Base-by-base conservation (phyloP, 805 yeast genomes). In the Millerozyma miso region DNA sequence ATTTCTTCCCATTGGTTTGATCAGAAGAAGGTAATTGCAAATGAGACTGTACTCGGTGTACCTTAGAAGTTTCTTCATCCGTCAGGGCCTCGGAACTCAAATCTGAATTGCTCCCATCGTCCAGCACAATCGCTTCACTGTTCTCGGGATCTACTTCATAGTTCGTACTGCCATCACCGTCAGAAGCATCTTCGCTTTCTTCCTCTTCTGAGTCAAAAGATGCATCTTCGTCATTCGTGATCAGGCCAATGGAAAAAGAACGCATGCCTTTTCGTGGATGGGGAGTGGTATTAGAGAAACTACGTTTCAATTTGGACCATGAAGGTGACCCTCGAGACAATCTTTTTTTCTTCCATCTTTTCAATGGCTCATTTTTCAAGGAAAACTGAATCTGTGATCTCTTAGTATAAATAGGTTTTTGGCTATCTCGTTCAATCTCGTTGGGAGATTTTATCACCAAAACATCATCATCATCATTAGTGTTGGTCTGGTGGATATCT, bases 401-500 rank as follows among this genome's bases (percentile, higher is more conserved):
- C 26, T 52, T 61, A 23, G 65, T 69, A 45, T 48, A 69, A 19
- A 70, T 69, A 2, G 73, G 72, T 16, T 56, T 55, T 38, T 59
- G 55, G 7, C 49, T 49, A 41, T 57, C 60, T 13, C 63, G 55
- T 52, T 75, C 85, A 46, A 85, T 69, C 52, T 84, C 95, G 15
- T 83, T 77, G 1, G 98, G 96, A 0, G 93, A 83, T 46, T 76
- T 76, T 35, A 89, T 83, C 5, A 83, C 79, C 31, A 88, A 62
- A 1, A 91, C 89, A 3, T 91, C 95, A 31, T 82, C 79, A 31
- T 80, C 83, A 31, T 74, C 78, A 23, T 46, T 48, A 14, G 44
- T 39, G 17, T 29, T 35, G 18, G 58, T 61, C n/a, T 63, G 66
- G 43, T 73, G 73, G 33, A 73, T 69, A 41, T 75, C 73, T 51